These are phyloP conservation scores for Mortierella sp. DNA, from an alignment of 371 early-diverging fungal genomes.

Conservation along the genomic window DNA sequence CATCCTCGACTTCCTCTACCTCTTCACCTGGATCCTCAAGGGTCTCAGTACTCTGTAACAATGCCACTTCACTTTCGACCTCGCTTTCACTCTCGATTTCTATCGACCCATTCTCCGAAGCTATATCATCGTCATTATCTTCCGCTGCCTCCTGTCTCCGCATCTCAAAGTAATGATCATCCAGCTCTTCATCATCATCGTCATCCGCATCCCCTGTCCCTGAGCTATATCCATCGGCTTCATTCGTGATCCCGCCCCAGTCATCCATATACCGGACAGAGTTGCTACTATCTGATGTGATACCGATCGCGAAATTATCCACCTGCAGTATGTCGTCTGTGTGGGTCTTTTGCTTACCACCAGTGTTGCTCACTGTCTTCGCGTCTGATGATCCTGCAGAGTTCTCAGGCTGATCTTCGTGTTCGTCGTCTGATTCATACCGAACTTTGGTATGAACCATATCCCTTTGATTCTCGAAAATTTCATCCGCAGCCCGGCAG, in stretches of 20 bases:
- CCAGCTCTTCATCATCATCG: constrained; percentile 10
- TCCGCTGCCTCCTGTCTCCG: constrained; percentile 16
- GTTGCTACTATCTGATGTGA: neutral
- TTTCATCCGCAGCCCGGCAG: constrained; percentile 28
- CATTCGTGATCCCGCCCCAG: constrained; percentile 26
- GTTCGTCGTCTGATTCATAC: constrained; percentile 42
- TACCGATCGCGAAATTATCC: constrained; percentile 16
- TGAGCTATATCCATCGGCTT: constrained; percentile 20
- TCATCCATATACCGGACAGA: constrained; percentile 35
- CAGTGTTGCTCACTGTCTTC: neutral
- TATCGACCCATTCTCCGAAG: neutral
- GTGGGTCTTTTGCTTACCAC: neutral
- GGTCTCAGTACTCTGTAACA: neutral
- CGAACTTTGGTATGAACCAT: constrained; percentile 32
- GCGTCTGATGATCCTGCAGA: neutral
- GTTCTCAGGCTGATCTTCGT: neutral
- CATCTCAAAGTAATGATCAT: constrained; percentile 21
- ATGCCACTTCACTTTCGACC: constrained; percentile 12
- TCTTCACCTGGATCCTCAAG: constrained; percentile 2
- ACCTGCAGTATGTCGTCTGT: neutral
- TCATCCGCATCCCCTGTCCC: constrained; percentile 5
- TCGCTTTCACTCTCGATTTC: neutral
- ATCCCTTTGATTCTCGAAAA: constrained; percentile 43
- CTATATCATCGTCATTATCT: neutral
- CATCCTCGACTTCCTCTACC: constrained; percentile 16